A percentile compares a stretch with the other conserved stretches of the same genome.
Conservation (phyloP, 352 stramenopile species). For the Phytopythium delawarense region DNA sequence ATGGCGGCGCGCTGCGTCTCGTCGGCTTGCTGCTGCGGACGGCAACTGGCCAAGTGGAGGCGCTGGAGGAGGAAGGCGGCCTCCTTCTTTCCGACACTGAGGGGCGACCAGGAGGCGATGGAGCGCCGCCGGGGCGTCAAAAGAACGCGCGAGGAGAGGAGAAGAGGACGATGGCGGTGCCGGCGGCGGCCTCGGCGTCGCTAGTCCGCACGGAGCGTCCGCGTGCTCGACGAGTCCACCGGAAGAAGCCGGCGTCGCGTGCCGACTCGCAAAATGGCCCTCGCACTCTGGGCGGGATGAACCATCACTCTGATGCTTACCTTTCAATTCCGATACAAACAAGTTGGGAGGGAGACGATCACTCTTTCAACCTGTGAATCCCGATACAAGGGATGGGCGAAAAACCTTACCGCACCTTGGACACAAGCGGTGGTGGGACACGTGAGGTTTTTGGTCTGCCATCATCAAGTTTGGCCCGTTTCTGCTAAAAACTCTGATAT, state of each 20-base stretch:
- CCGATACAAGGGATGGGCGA: too few relatives aligned
- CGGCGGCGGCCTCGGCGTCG: not conserved
- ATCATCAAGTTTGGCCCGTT: not conserved
- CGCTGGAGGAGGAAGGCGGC: not conserved
- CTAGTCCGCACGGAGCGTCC: not conserved
- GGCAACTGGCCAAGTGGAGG: not conserved
- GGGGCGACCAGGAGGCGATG: not conserved
- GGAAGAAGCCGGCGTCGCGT: conserved; percentile 5
- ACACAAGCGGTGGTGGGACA: not conserved
- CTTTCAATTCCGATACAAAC: not conserved
- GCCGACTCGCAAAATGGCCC: not conserved
- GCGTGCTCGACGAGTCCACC: not conserved
- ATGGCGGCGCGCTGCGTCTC: conserved; percentile 10
- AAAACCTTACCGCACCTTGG: too few relatives aligned
- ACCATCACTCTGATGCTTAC: not conserved
- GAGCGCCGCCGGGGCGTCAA: not conserved
- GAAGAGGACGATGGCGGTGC: not conserved
- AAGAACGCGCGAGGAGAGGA: not conserved
- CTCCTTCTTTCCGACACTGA: not conserved
- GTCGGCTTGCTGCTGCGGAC: not conserved
- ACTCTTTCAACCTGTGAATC: too few relatives aligned
- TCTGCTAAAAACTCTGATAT: not conserved
- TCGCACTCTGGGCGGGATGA: not conserved
- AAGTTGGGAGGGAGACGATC: not conserved
- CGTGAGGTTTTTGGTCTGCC: not conserved